Percentiles rank a stretch among this genome's conserved stretches.
phyloP scores from a whole-genome alignment of 2,329 filamentous ascomycete genomes.

The Aspergillus aculeatus region DNA sequence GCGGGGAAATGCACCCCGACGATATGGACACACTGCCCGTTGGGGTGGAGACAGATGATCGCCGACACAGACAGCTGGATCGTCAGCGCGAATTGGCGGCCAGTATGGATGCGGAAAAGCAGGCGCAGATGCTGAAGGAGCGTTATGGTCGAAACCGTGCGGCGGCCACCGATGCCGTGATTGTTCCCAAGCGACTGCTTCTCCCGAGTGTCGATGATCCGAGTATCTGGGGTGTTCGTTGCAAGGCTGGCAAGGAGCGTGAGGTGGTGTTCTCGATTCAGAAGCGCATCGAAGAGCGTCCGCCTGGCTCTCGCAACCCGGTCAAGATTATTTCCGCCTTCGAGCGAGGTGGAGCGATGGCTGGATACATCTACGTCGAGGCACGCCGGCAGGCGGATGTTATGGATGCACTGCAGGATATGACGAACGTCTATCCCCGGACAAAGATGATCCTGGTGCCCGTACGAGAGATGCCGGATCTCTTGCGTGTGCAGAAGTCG shows the following conservation, averaged over 20 bases:
- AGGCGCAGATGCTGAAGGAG: constrained; percentile 81
- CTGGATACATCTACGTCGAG: constrained; percentile 93
- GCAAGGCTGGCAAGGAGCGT: constrained; percentile 91
- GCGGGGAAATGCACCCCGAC: constrained; percentile 86
- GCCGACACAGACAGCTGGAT: constrained; percentile 90
- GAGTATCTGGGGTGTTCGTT: constrained; percentile 90
- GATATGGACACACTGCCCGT: constrained; percentile 74
- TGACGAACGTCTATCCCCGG: constrained; percentile 86
- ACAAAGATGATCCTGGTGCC: constrained; percentile 85
- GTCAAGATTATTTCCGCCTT: constrained; percentile 86
- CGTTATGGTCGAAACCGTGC: constrained; percentile 79
- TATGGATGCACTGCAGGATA: constrained; percentile 73
- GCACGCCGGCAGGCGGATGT: constrained; percentile 85
- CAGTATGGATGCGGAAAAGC: constrained; percentile 88
- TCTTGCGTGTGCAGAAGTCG: constrained; percentile 86
- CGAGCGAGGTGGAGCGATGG: constrained; percentile 84
- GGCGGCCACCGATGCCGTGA: constrained; percentile 66
- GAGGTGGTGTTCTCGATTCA: constrained; percentile 86
- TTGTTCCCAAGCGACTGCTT: constrained; percentile 80
- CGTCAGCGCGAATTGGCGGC: constrained; percentile 82
- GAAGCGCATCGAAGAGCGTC: constrained; percentile 80
- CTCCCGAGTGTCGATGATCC: constrained; percentile 93
- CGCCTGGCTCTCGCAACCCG: constrained; percentile 70
- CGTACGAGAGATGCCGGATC: constrained; percentile 95
- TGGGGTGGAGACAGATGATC: constrained; percentile 80